Percentiles rank a stretch among this genome's conserved stretches.
Conservation (phyloP, 345 rosid species). For the Salix purpurea region DNA sequence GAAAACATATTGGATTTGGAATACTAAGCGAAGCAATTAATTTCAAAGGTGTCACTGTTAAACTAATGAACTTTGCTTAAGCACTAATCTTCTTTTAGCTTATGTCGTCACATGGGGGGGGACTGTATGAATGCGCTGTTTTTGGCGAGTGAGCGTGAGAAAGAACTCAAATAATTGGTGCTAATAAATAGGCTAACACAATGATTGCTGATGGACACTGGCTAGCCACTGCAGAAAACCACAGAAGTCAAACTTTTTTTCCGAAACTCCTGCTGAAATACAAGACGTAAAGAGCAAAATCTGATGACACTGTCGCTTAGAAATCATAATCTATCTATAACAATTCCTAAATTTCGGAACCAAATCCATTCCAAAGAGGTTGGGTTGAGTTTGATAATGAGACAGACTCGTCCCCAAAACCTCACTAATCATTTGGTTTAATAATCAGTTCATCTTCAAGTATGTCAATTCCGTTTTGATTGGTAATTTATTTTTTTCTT, state of each 20-base stretch:
- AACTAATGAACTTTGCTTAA: not conserved
- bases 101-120: not conserved
- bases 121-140: not conserved
- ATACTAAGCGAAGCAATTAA: not conserved
- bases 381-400: not conserved
- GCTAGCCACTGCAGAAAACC: not conserved
- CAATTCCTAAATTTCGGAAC: too few species aligned
- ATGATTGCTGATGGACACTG: not conserved
- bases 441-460: too few species aligned
- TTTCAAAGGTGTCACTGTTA: not conserved
- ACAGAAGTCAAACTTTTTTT: not conserved
- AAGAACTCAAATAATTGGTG: not conserved
- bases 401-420: not conserved
- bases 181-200: not conserved
- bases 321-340: not conserved
- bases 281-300: not conserved
- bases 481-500: accelerated
- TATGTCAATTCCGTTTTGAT: accelerated
- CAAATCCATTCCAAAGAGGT: not conserved
- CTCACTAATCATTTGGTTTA: not conserved
- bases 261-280: not conserved
- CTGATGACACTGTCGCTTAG: not conserved
- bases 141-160: not conserved
- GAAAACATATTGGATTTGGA: not conserved
- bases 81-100: not conserved